Evolutionary conservation across 164 flowering plant species (phyloP), one percentile per base, ranked within the genome.

Genomic region (Stephania japonica): DNA sequence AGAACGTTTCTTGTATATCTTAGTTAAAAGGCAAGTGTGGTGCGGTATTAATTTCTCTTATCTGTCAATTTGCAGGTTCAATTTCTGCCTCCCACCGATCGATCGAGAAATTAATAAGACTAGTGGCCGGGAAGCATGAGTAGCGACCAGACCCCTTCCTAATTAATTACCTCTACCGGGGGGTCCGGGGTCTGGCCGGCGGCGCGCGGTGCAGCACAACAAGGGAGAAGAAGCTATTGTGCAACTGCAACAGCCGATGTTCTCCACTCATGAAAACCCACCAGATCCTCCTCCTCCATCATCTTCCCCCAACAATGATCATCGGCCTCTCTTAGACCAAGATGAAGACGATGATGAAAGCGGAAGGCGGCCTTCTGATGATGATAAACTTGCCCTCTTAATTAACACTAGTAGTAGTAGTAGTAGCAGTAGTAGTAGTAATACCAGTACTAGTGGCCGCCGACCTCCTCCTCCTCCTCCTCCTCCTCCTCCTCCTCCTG

Each of bases 201-300:
- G n/a, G n/a, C n/a, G n/a, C n/a, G n/a, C n/a, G n/a, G n/a, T n/a
- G 67, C 26, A 83, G 81, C 87, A 86, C 87, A 83, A 83, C 84
- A 83, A 85, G 84, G 79, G 32, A 16, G 16, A 86, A 78, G 89
- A 82, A 84, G 89, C 68, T 77, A 77, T 64, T 71, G 86, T 76
- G 84, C 97, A 89, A 27, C 32, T 27, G 32, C 32, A 27, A 27
- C 32, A 27, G 38, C 38, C 38, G 97, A 92, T 93, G 96, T 89
- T 91, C 86, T 89, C 96, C 92, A 63, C 79, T 87, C 38, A 32
- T 32, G 90, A 87, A 82, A 87, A 80, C 76, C 87, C 87, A 82
- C 82, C 89, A 87, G 89, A 87, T 86, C 90, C 87, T 75, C 76
- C n/a, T n/a, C n/a, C n/a, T n/a, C n/a, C n/a, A n/a, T n/a, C 85